phyloP scores from a whole-genome alignment of 2,329 filamentous ascomycete genomes.

The Cladophialophora carrionii region DNA sequence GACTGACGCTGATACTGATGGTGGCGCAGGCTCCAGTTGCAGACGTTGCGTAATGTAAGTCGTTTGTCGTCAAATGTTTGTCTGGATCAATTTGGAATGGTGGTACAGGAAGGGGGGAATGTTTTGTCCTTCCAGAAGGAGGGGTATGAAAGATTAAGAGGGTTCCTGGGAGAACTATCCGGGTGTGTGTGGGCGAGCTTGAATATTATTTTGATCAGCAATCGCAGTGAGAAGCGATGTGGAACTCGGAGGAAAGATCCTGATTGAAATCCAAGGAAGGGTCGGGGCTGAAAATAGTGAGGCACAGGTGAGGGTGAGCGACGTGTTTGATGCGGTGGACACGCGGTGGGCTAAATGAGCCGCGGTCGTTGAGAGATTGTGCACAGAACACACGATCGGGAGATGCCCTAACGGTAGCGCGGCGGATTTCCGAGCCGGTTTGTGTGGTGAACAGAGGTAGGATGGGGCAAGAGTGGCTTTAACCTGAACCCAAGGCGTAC shows the following conservation, averaged over 20 bases:
- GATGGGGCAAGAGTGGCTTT: background rate
- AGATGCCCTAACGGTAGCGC: background rate
- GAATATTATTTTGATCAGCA: background rate
- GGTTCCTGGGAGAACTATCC: background rate
- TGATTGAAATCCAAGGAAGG: background rate
- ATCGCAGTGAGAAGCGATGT: background rate
- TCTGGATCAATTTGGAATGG: background rate
- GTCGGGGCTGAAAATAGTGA: background rate
- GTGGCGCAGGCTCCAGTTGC: background rate
- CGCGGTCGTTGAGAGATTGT: background rate
- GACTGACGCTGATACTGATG: background rate
- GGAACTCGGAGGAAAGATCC: background rate
- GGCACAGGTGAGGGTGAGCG: background rate
- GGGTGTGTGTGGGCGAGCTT: background rate
- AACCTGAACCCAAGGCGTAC: background rate
- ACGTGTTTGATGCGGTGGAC: background rate
- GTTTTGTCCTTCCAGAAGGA: background rate
- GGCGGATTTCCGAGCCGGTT: background rate
- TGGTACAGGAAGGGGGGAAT: background rate
- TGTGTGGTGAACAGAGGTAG: background rate
- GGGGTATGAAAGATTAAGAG: background rate
- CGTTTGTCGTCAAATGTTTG: constrained; percentile 2
- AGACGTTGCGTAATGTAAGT: background rate
- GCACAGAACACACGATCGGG: background rate
- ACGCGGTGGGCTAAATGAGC: background rate